Percentiles rank a stretch among this genome's conserved stretches.
Conservation (phyloP, 495 filamentous ascomycete species). For the Hypoxylon perforatum region DNA sequence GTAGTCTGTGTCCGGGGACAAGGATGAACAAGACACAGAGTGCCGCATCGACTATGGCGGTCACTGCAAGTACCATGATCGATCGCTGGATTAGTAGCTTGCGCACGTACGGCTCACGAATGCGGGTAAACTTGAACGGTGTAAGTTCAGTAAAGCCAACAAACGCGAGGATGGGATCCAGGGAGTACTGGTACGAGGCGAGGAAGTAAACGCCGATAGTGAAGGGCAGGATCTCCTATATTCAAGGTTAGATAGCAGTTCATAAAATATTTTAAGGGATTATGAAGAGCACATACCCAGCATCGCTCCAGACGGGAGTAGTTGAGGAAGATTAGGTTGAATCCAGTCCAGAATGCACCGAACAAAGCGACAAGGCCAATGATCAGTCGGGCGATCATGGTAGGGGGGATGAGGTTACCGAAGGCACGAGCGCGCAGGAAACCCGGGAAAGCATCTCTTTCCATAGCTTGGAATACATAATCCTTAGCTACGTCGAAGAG, state of each 20-base stretch:
- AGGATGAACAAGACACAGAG: slow-evolving; percentile 88
- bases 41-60: slow-evolving; percentile 77
- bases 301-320: slow-evolving; percentile 76
- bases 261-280: neutral
- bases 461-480: slow-evolving; percentile 99
- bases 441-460: slow-evolving; percentile 96
- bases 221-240: slow-evolving; percentile 91
- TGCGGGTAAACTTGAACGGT: slow-evolving; percentile 85
- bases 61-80: slow-evolving; percentile 76
- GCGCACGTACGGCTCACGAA: slow-evolving; percentile 89
- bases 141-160: slow-evolving; percentile 93
- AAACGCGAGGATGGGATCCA: slow-evolving; percentile 93
- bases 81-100: slow-evolving; percentile 84
- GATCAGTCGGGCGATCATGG: slow-evolving; percentile 82
- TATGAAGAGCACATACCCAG: slow-evolving; percentile 71
- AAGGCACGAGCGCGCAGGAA: slow-evolving; percentile 95
- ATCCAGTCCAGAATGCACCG: slow-evolving; percentile 92
- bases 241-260: slow-evolving; percentile 3
- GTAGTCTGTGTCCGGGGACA: slow-evolving; percentile 90
- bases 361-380: slow-evolving; percentile 89
- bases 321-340: slow-evolving; percentile 90
- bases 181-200: slow-evolving; percentile 89
- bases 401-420: slow-evolving; percentile 91
- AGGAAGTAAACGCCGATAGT: slow-evolving; percentile 88
- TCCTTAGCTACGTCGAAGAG: slow-evolving; percentile 98